Evolutionary conservation across 1,284 basidiomycete species (phyloP).

Genomic region (Coniferiporia weirii): DNA sequence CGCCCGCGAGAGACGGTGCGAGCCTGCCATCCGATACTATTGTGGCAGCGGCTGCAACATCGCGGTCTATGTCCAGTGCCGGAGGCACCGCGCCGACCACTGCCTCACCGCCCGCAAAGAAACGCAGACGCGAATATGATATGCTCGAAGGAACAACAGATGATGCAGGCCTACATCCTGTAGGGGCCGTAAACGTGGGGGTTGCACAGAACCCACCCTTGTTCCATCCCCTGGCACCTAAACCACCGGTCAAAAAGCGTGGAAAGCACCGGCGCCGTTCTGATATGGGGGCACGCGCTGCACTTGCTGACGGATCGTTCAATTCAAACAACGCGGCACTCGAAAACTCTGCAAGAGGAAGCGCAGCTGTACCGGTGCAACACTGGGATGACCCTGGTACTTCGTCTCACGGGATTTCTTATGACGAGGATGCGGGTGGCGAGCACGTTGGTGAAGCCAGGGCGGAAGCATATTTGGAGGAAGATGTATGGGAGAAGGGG

Average conservation of each 20-base stretch:
- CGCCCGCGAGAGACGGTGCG: not conserved
- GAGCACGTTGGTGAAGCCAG: conserved; percentile 19
- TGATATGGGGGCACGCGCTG: not conserved
- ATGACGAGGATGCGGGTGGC: conserved; percentile 26
- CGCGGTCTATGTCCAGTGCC: not conserved
- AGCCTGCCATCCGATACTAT: not conserved
- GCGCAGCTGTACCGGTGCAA: conserved; percentile 21
- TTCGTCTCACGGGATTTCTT: conserved; percentile 26
- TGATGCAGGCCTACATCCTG: too few relatives aligned
- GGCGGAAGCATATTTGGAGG: conserved; percentile 17
- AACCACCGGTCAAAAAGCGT: conserved; percentile 8
- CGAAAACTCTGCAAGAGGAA: not conserved
- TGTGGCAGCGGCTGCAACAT: not conserved
- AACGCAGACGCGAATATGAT: conserved; percentile 11
- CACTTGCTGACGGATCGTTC: not conserved
- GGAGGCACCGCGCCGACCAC: not conserved
- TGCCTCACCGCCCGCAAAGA: conserved; percentile 9
- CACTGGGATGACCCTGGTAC: conserved; percentile 44
- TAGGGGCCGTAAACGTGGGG: not conserved
- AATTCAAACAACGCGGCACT: too few relatives aligned
- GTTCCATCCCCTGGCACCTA: conserved; percentile 4
- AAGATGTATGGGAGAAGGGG: conserved; percentile 19
- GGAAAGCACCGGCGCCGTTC: not conserved
- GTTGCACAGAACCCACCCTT: not conserved
- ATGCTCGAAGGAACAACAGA: not conserved